Conservation (phyloP, 2,329 filamentous ascomycete genomes). For the Colletotrichum falcatum region DNA sequence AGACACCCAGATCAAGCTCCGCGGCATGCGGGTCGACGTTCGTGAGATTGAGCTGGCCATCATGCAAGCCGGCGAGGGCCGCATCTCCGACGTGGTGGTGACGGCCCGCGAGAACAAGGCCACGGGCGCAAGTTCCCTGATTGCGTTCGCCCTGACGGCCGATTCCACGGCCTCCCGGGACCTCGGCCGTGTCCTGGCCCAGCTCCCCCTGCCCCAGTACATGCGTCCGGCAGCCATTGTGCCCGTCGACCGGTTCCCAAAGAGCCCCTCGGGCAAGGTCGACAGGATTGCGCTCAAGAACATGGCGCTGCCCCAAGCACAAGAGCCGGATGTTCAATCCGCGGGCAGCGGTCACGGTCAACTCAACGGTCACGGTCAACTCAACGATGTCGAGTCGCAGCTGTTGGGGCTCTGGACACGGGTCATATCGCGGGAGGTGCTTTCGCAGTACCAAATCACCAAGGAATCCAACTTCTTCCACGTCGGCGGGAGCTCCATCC, state of each 20-base stretch:
- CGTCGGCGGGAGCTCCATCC: conserved; percentile 56
- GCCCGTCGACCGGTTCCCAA: conserved; percentile 46
- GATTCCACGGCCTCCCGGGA: background rate
- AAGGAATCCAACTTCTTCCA: conserved; percentile 54
- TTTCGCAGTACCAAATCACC: conserved; percentile 26
- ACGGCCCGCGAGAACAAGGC: conserved; percentile 30
- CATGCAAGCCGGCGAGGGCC: conserved; percentile 39
- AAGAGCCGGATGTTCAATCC: background rate
- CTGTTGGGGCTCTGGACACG: conserved; percentile 41
- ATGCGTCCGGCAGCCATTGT: conserved; percentile 51
- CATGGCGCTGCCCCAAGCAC: background rate
- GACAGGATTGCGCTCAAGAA: conserved; percentile 47
- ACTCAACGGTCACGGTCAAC: conserved; percentile 43
- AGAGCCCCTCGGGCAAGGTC: conserved; percentile 48
- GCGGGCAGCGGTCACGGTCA: conserved; percentile 43
- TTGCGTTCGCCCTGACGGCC: background rate
- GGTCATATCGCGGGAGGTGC: conserved; percentile 43
- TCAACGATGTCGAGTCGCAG: background rate
- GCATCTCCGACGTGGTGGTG: conserved; percentile 42
- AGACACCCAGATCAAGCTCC: conserved; percentile 54
- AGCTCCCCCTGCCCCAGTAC: conserved; percentile 49
- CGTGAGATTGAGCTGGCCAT: conserved; percentile 51
- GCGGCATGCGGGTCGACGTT: conserved; percentile 53
- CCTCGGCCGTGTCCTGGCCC: background rate
- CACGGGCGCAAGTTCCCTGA: background rate